A percentile compares a stretch with the other conserved stretches of the same genome.
These are phyloP conservation scores for Striga hermonthica DNA, from an alignment of 305 asterid species.

Conservation along the genomic window DNA sequence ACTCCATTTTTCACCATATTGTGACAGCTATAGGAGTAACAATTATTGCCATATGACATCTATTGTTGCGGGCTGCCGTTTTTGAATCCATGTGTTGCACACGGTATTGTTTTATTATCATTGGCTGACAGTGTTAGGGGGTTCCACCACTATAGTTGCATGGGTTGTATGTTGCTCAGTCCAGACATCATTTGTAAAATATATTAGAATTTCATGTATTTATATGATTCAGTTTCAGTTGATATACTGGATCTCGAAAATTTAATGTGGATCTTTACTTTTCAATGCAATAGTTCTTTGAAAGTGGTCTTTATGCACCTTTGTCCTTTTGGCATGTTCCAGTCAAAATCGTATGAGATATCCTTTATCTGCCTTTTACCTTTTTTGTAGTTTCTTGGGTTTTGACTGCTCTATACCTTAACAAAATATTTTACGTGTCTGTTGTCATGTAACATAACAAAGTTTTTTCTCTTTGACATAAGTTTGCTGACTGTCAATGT, in stretches of 20 bases:
- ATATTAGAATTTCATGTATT: neutral
- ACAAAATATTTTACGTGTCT: neutral
- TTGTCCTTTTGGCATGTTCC: neutral
- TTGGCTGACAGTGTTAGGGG: no score
- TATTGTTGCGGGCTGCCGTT: no score
- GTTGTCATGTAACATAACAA: neutral
- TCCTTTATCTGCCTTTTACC: neutral
- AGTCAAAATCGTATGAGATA: neutral
- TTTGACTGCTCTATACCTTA: slow-evolving; percentile 5
- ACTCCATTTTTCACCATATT: no score
- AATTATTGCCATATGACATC: no score
- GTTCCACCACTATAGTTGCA: no score
- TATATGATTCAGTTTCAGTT: neutral
- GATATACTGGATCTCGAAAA: neutral
- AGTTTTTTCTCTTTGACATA: slow-evolving; percentile 5
- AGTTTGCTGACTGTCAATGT: neutral
- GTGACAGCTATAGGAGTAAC: no score
- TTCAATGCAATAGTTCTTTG: neutral
- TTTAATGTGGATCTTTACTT: neutral
- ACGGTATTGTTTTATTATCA: no score
- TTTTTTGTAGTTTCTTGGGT: neutral
- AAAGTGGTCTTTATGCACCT: neutral
- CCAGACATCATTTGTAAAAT: neutral
- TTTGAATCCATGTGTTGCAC: no score
- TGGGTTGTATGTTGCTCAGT: no score